Percentiles rank a stretch among this genome's conserved stretches.
Conservation (phyloP, 1,139 yeast species). For the Keqinozyma sinolaborantium region DNA sequence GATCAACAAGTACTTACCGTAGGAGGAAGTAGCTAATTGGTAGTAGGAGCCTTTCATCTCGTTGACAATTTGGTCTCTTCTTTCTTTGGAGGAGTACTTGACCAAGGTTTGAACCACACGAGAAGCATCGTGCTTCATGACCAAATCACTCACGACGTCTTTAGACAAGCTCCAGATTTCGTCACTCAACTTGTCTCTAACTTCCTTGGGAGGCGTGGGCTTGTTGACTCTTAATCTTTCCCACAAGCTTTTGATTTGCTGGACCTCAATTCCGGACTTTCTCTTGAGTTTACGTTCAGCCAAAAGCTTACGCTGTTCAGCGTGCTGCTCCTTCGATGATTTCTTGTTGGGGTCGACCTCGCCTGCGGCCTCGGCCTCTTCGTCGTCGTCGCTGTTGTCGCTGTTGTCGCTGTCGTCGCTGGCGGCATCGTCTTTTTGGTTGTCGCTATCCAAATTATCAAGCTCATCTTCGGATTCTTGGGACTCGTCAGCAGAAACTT, state of each 20-base stretch:
- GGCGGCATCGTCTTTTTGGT: conserved; percentile 14
- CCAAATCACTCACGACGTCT: conserved; percentile 78
- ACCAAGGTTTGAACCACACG: conserved; percentile 93
- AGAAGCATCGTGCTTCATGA: conserved; percentile 93
- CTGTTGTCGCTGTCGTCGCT: conserved; percentile 15
- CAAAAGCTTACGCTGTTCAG: conserved; percentile 75
- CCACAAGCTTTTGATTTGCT: conserved; percentile 85
- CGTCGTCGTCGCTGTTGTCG: conserved; percentile 13
- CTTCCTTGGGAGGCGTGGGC: conserved; percentile 75
- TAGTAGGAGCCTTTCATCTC: conserved; percentile 76
- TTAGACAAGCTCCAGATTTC: conserved; percentile 84
- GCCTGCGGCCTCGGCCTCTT: conserved; percentile 10
- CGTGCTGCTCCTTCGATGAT: conserved; percentile 67
- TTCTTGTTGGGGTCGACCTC: conserved; percentile 42
- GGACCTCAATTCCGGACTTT: conserved; percentile 82
- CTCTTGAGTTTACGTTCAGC: conserved; percentile 85
- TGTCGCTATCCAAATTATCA: conserved; percentile 16
- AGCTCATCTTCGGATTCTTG: conserved; percentile 20
- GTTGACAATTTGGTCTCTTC: conserved; percentile 67
- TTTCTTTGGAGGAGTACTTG: conserved; percentile 77
- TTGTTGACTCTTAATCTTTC: conserved; percentile 84
- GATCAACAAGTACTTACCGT: conserved; percentile 87
- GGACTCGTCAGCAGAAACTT: conserved; percentile 13
- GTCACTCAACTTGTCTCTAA: conserved; percentile 74
- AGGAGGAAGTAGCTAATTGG: conserved; percentile 84